Base-by-base conservation (phyloP, 192 early-diverging fungal genomes). In the Phlyctochytrium planicorne region DNA sequence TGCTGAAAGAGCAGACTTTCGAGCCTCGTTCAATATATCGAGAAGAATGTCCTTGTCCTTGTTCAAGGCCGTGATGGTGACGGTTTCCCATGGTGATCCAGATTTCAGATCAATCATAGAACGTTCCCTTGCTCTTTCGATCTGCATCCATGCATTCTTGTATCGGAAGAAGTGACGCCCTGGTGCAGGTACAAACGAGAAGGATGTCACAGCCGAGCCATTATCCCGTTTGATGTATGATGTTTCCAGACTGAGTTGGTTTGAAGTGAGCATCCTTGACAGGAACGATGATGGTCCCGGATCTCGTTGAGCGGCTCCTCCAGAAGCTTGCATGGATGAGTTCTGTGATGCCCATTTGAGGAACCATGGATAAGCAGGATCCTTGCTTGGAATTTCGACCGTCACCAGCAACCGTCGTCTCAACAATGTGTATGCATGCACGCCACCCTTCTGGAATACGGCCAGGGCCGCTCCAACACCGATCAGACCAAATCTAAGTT, bases 21-120 rank as follows among this genome's bases (percentile, higher is more conserved):
- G 92, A 14, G 96, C 91, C 59, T 94, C 92, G 27, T 88, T 67
- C 24, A 98, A 81, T 34, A 98, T 83, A 0, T 83, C 74, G 1
- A 82, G 72, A 68, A 98, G 91, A 2, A 96, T 80, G 0, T 81
- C 57, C 12, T 91, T 82, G 74, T 98, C 94, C 17, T 90, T 77
- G 55, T 84, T 84, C 34, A 98, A 76, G 10, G 96, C 95, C 3
- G 95, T 97, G 14, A 98, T 74, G 0, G 90, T 96, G 50, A 98
- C 88, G 0, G 94, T 97, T 67, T 98, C 96, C 82, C 91, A 98
- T 1, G 96, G 96, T 47, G 88, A 82, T 0, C 93, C 95, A n/a
- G 89, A 91, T 36, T 91, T 87, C 3, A 98, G 79, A 79, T 98
- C 92, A 63, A 96, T 87, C 34, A 66, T 35, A 10, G 47, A 12